These are phyloP conservation scores for Atkinsonella hypoxylon DNA, from an alignment of 2,329 filamentous ascomycete species.

Conservation along the genomic window DNA sequence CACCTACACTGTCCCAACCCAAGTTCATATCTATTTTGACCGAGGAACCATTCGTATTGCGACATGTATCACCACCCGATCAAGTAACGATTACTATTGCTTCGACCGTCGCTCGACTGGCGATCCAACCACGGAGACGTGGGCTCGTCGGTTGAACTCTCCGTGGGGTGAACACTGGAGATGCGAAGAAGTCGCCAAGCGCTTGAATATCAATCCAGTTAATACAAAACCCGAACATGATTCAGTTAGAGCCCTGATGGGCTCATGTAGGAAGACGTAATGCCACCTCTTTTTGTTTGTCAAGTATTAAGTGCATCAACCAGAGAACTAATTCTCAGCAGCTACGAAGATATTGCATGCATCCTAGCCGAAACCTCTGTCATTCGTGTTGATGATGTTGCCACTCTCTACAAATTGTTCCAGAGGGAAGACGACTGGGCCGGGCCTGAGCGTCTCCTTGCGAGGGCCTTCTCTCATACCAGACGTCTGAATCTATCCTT, in stretches of 20 bases:
- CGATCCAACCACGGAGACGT: conserved; percentile 5
- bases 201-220: background rate
- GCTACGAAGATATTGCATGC: conserved; percentile 3
- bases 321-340: background rate
- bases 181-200: conserved; percentile 7
- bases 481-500: conserved; percentile 1
- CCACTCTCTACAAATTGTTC: conserved; percentile 2
- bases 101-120: conserved; percentile 7
- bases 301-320: background rate
- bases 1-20: background rate
- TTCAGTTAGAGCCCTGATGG: conserved; percentile 3
- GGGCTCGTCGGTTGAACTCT: conserved; percentile 6
- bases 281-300: no score
- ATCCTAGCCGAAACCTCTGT: conserved; percentile 1
- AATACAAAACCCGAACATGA: background rate
- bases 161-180: conserved; percentile 7
- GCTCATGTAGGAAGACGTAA: conserved; percentile 5
- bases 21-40: conserved; percentile 2
- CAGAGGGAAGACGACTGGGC: background rate
- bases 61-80: conserved; percentile 3
- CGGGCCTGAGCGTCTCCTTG: background rate
- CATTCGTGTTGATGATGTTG: conserved; percentile 2
- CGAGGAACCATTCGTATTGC: conserved; percentile 1
- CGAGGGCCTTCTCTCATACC: background rate
- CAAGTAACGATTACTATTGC: conserved; percentile 5